Evolutionary conservation across 345 rosid genomes (phyloP).

Genomic region (Hypericum perforatum): DNA sequence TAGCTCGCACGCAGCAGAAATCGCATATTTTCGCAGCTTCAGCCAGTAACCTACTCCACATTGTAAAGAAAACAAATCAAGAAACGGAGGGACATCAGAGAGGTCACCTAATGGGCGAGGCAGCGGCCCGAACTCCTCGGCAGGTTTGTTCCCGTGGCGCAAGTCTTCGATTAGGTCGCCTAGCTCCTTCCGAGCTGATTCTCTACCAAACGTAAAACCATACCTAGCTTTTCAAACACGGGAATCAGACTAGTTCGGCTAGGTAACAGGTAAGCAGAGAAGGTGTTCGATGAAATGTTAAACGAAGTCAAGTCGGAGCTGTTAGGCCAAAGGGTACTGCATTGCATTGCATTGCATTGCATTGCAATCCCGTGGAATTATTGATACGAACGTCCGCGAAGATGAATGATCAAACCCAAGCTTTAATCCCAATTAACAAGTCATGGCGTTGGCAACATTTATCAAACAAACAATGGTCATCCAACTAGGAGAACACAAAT

Average conservation of each 20-base stretch:
- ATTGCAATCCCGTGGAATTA: not conserved
- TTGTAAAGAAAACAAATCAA: not conserved
- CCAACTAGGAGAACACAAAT: constrained; percentile 80
- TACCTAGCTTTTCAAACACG: constrained; percentile 33
- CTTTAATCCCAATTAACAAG: too few relatives aligned
- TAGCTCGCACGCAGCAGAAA: too few relatives aligned
- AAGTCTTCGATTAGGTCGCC: constrained; percentile 67
- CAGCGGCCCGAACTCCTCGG: constrained; percentile 24
- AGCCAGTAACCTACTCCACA: too few relatives aligned
- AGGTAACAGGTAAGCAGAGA: not conserved
- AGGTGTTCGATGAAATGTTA: not conserved
- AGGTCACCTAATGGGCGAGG: constrained; percentile 24
- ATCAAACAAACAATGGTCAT: constrained; percentile 81
- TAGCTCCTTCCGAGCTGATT: constrained; percentile 79
- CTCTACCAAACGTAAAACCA: constrained; percentile 92
- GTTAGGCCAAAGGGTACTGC: too few relatives aligned
- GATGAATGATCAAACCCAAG: not conserved
- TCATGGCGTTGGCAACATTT: constrained; percentile 12
- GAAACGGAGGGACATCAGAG: not conserved
- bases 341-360: too few relatives aligned
- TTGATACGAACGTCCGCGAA: too few relatives aligned
- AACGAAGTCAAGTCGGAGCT: not conserved
- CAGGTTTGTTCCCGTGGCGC: constrained; percentile 34
- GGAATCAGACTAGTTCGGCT: not conserved
- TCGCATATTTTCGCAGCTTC: too few relatives aligned